Evolutionary conservation across 192 early-diverging fungal genomes (phyloP), one percentile per base, ranked within the genome.

Genomic region (Entophlyctis luteolus): DNA sequence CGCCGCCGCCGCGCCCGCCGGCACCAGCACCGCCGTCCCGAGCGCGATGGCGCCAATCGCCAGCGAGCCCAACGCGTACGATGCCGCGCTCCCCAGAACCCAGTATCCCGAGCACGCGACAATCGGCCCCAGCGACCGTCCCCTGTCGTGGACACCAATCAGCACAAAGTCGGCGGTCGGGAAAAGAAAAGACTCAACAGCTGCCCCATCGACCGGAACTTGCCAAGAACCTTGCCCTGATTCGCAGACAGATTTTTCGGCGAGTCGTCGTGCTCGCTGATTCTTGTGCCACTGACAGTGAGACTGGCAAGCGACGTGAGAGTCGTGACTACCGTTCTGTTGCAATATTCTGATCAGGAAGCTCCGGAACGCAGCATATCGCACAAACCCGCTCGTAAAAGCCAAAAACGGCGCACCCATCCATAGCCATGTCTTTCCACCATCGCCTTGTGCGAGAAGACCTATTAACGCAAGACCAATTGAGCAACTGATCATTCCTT

Each of bases 51-150:
- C 29, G 1, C 39, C 63, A 69, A 77, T 74, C 14, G 68, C 68
- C 2, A 63, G 16, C 16, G 60, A 63, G 12, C 60, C 60, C 29
- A 63, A 54, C 35, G 33, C 22, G 55, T 84, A 84, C n/a, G 69
- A 63, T 2, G 16, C 33, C 12, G n/a, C 3, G 27, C 66, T 68
- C 3, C 82, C 82, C 10, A 79, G 42, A 22, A 80, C 60, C 94
- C 93, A 98, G 74, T 97, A 98, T 8, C 86, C 70, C 8, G 84
- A 80, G 78, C 94, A 96, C 0, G 90, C 90, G 48, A 89, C 85
- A 48, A 98, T 72, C 0, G 96, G 94, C 3, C 96, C 96, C 36
- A 90, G 56, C 0, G 91, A 84, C 27, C 96, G 81, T 27, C 96
- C 96, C 10, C 58, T 60, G 58, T 46, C 8, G 49, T 45, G 42